Conservation (phyloP, 2,329 filamentous ascomycete species). For the Elsinoe perseae region DNA sequence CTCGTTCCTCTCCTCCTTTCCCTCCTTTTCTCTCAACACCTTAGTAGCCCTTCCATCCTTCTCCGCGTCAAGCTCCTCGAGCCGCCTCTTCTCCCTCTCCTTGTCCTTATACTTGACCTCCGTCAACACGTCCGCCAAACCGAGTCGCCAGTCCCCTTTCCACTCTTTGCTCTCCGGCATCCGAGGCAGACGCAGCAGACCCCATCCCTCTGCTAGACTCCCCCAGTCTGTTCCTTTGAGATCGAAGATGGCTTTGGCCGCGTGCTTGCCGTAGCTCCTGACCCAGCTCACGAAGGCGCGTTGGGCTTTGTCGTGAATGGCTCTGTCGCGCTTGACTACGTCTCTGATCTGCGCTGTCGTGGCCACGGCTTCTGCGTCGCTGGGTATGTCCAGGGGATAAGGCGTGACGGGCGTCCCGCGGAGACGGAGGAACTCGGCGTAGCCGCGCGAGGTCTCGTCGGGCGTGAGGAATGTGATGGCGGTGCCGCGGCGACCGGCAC, state of each 20-base stretch:
- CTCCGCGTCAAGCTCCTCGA: constrained; percentile 29
- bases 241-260: constrained; percentile 85
- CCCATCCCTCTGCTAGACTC: constrained; percentile 75
- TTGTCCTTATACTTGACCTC: constrained; percentile 40
- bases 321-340: constrained; percentile 52
- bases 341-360: constrained; percentile 55
- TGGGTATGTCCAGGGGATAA: constrained; percentile 48
- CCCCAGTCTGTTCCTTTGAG: constrained; percentile 75
- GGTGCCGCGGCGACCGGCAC: constrained; percentile 63
- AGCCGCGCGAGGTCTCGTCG: constrained; percentile 80
- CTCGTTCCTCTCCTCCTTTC: too few relatives aligned
- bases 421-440: constrained; percentile 76
- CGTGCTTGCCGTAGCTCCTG: constrained; percentile 82
- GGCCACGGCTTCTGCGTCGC: constrained; percentile 52
- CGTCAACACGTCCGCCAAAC: constrained; percentile 32
- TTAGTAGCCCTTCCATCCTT: too few relatives aligned
- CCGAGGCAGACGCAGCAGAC: constrained; percentile 73
- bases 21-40: background rate
- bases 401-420: constrained; percentile 74
- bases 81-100: constrained; percentile 35
- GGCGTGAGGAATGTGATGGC: constrained; percentile 73
- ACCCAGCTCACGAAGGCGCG: constrained; percentile 91
- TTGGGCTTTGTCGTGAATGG: constrained; percentile 79
- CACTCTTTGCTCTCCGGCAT: constrained; percentile 70
- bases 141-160: constrained; percentile 35